Percentiles rank a stretch among this genome's conserved stretches.
These are phyloP conservation scores for Thelonectria blattea DNA, from an alignment of 2,329 filamentous ascomycete species.

Conservation along the genomic window DNA sequence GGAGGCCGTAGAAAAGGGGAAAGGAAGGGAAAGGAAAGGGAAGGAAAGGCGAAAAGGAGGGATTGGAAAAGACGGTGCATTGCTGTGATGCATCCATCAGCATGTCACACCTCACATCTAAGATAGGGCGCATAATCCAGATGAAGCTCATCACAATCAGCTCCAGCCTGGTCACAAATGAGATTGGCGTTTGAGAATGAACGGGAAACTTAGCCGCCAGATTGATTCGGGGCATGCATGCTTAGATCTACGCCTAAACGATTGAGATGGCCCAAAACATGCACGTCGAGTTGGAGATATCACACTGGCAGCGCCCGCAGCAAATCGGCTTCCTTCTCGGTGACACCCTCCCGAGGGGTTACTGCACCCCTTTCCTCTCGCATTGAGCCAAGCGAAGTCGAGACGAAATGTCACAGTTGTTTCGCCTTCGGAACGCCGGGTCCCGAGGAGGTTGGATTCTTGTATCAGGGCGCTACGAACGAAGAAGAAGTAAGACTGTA, in stretches of 20 bases:
- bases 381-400: conserved; percentile 10
- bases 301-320: neutral
- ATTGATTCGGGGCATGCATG: neutral
- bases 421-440: conserved; percentile 13
- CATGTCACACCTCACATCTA: neutral
- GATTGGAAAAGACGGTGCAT: neutral
- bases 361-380: conserved; percentile 1
- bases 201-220: conserved; percentile 8
- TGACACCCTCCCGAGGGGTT: neutral
- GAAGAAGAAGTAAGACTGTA: conserved; percentile 3
- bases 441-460: too few species aligned
- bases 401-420: conserved; percentile 19
- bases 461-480: neutral
- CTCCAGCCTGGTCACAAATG: neutral
- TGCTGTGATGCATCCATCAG: neutral
- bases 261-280: neutral
- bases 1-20: neutral
- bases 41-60: neutral
- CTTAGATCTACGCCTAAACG: neutral
- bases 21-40: neutral
- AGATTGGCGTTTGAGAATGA: conserved; percentile 2
- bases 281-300: neutral
- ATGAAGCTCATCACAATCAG: neutral
- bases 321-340: neutral
- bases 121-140: neutral